Evolutionary conservation across 2,329 filamentous ascomycete species (phyloP).

Genomic region (Aspergillus brasiliensis): DNA sequence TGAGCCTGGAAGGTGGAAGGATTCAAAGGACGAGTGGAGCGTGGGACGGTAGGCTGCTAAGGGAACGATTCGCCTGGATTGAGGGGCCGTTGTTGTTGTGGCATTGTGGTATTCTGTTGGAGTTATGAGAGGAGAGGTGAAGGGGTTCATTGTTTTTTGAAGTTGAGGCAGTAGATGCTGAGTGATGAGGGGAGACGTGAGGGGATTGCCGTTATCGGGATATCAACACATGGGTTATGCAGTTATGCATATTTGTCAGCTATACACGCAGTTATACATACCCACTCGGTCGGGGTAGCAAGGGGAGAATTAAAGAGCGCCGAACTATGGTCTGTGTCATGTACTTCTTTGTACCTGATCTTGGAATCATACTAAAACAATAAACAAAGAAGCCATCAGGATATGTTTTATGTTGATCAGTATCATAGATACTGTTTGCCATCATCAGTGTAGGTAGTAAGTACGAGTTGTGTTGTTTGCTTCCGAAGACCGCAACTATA

Average conservation of each 20-base stretch:
- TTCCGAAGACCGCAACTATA: too few species aligned
- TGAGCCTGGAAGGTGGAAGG: constrained; percentile 27
- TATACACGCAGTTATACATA: not conserved
- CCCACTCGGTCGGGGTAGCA: too few species aligned
- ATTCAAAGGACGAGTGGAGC: constrained; percentile 15
- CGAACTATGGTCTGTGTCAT: too few species aligned
- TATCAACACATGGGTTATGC: not conserved
- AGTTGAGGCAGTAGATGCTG: not conserved
- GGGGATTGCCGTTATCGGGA: not conserved
- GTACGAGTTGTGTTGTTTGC: too few species aligned
- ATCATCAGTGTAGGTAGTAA: too few species aligned
- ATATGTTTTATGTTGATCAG: too few species aligned
- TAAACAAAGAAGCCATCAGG: too few species aligned
- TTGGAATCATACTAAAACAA: too few species aligned
- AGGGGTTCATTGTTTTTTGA: not conserved
- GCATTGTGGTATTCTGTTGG: constrained; percentile 17
- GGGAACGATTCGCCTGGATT: constrained; percentile 23
- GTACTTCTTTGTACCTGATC: too few species aligned
- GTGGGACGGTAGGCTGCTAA: constrained; percentile 25
- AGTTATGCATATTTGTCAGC: not conserved
- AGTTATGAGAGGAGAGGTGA: constrained; percentile 14
- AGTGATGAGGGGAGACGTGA: not conserved
- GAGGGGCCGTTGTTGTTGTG: not conserved
- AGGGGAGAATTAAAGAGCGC: too few species aligned
- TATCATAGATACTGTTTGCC: too few species aligned